Evolutionary conservation across 257 asterid species (phyloP).

Genomic region (Henckelia pumila): DNA sequence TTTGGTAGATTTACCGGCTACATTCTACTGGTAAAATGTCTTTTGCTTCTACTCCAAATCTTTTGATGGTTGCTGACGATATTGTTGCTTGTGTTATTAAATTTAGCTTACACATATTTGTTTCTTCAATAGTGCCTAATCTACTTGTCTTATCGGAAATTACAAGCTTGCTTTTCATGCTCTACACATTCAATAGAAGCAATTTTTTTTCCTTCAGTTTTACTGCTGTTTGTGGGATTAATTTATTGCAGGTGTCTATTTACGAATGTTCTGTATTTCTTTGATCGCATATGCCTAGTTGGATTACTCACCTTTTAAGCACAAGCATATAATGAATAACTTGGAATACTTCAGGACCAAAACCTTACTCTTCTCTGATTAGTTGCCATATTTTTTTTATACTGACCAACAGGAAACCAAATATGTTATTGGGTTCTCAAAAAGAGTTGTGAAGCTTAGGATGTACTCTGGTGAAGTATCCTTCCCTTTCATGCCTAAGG

Average conservation of each 20-base stretch:
- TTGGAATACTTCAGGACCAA: constrained; percentile 13
- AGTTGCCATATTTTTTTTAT: constrained; percentile 32
- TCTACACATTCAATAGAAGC: not conserved
- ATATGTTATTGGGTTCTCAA: constrained; percentile 58
- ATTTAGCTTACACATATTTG: constrained; percentile 6
- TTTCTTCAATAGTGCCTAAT: constrained; percentile 1
- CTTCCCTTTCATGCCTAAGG: constrained; percentile 34
- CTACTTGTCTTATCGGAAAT: not conserved
- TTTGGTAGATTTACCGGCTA: constrained; percentile 7
- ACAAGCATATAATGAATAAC: not conserved
- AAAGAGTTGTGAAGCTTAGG: constrained; percentile 50
- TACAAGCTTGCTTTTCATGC: too few relatives aligned
- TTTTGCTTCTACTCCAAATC: not conserved
- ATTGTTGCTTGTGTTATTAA: not conserved
- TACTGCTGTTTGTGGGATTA: not conserved
- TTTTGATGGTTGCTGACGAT: not conserved
- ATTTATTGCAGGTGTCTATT: not conserved
- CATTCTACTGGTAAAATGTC: constrained; percentile 6
- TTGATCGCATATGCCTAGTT: not conserved
- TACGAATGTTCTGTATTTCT: not conserved
- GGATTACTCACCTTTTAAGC: not conserved
- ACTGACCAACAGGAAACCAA: constrained; percentile 64
- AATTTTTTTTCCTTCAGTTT: not conserved
- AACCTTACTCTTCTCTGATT: constrained; percentile 19
- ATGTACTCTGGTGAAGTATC: constrained; percentile 35